Conservation (phyloP, 2,329 filamentous ascomycete genomes). For the Alternaria sp. region DNA sequence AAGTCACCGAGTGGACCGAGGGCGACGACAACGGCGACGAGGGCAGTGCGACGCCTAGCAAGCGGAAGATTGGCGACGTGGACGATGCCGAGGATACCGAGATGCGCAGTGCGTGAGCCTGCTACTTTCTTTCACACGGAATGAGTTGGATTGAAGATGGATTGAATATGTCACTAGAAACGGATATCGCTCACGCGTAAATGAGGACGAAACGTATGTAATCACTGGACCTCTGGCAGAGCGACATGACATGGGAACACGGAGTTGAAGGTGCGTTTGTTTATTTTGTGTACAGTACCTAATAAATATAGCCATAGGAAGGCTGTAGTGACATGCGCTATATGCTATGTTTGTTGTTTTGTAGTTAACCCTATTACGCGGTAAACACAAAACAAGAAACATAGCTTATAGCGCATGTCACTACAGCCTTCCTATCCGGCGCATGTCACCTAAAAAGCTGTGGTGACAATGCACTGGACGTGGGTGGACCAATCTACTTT, state of each 20-base stretch:
- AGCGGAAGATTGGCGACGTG: slow-evolving; percentile 45
- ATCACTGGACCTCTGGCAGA: slow-evolving; percentile 14
- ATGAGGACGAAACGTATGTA: slow-evolving; percentile 17
- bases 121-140: not conserved
- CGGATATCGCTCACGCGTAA: slow-evolving; percentile 35
- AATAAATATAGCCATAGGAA: slow-evolving; percentile 1
- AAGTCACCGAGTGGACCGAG: slow-evolving; percentile 72
- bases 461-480: not conserved
- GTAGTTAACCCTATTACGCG: too few relatives aligned
- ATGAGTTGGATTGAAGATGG: not conserved
- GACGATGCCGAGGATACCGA: slow-evolving; percentile 40
- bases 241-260: slow-evolving; percentile 12
- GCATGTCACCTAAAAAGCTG: not conserved
- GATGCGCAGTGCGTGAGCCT: slow-evolving; percentile 35
- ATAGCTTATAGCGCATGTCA: slow-evolving; percentile 12
- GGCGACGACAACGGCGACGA: slow-evolving; percentile 49
- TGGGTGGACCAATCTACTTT: not conserved
- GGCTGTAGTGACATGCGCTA: too few relatives aligned
- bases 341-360: too few relatives aligned
- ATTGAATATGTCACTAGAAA: slow-evolving; percentile 23
- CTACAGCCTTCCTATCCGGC: slow-evolving; percentile 7
- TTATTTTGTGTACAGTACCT: slow-evolving; percentile 11
- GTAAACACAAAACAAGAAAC: not conserved
- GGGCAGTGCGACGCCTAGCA: slow-evolving; percentile 28
- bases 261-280: slow-evolving; percentile 23